Conservation (phyloP, 345 rosid species). For the Boechera divaricarpa region DNA sequence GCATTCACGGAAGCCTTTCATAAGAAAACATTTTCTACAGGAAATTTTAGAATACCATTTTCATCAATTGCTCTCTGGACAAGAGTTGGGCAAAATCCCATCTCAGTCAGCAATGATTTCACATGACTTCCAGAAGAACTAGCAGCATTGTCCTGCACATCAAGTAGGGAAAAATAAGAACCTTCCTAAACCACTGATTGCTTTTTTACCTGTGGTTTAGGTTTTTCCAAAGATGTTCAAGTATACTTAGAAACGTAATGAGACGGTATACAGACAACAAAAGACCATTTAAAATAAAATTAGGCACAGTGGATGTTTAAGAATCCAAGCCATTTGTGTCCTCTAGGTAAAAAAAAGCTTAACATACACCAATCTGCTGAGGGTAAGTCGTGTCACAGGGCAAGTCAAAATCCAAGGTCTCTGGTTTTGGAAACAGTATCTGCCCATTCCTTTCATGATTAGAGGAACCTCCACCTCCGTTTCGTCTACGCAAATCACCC, state of each 20-base stretch:
- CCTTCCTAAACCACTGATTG: conserved; percentile 13
- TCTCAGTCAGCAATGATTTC: conserved; percentile 67
- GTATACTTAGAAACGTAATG: neutral
- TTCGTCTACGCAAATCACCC: conserved; percentile 43
- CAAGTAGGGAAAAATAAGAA: conserved; percentile 30
- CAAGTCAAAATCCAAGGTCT: conserved; percentile 61
- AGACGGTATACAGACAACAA: neutral
- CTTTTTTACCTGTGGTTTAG: neutral
- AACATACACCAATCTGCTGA: conserved; percentile 53
- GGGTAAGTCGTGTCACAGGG: conserved; percentile 50
- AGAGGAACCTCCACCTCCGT: conserved; percentile 46
- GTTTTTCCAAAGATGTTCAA: neutral
- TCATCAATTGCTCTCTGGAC: conserved; percentile 74
- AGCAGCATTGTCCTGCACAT: conserved; percentile 66
- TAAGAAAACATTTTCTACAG: neutral
- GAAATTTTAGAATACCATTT: conserved; percentile 57
- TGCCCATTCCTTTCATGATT: conserved; percentile 34
- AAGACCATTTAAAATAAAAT: conserved; percentile 13
- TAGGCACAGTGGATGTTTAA: conserved; percentile 1
- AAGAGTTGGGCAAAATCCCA: conserved; percentile 79
- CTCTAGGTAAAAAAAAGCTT: neutral
- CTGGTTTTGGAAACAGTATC: conserved; percentile 60
- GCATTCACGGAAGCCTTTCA: conserved; percentile 5
- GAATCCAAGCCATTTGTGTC: neutral
- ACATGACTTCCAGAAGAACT: conserved; percentile 79